These are phyloP conservation scores for Saturnispora mendoncae DNA, from an alignment of 805 yeast genomes.

Conservation along the genomic window DNA sequence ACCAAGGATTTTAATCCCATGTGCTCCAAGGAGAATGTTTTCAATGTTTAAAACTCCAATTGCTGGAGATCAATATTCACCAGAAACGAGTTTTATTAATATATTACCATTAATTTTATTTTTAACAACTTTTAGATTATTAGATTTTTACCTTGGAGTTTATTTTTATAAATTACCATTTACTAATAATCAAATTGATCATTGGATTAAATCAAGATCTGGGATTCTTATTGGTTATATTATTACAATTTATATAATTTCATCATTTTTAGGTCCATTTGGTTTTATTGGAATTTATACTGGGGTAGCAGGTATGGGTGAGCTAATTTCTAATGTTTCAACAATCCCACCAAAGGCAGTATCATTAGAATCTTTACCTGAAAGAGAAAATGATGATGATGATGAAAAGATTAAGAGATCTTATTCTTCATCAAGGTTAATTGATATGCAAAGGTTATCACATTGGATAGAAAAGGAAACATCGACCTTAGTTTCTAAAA, in stretches of 20 bases:
- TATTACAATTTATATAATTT: conserved; percentile 32
- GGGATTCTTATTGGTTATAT: conserved; percentile 35
- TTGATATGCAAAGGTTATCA: conserved; percentile 10
- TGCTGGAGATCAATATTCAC: neutral
- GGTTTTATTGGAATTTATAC: conserved; percentile 4
- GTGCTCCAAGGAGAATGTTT: conserved; percentile 8
- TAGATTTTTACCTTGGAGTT: neutral
- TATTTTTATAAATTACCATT: conserved; percentile 8
- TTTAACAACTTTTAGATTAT: neutral
- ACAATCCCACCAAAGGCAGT: conserved; percentile 1
- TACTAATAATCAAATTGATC: neutral
- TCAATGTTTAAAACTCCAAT: conserved; percentile 8
- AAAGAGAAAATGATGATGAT: neutral
- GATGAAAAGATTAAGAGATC: neutral
- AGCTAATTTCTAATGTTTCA: conserved; percentile 3
- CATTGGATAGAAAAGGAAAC: conserved; percentile 10
- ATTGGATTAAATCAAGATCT: conserved; percentile 45
- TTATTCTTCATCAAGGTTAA: conserved; percentile 8
- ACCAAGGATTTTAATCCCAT: conserved; percentile 5
- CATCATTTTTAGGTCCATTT: conserved; percentile 8
- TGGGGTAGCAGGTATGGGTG: conserved; percentile 5
- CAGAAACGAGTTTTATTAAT: conserved; percentile 2
- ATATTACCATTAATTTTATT: conserved; percentile 4
- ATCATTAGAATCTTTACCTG: neutral
- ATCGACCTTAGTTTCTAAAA: neutral